Evolutionary conservation across 2,329 filamentous ascomycete genomes (phyloP).

Genomic region (Didymella exigua): DNA sequence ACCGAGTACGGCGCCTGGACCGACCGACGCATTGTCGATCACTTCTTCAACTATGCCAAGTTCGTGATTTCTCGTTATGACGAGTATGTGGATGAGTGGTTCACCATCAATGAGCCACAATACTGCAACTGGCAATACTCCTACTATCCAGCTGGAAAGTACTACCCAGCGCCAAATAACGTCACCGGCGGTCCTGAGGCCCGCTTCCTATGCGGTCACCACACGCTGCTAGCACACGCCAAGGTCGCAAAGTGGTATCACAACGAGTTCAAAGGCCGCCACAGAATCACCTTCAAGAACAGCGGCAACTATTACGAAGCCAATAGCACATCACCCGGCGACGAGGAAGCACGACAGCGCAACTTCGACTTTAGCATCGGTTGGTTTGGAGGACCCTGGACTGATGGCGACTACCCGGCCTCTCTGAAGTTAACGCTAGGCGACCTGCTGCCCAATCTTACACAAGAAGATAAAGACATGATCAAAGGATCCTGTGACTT

Average conservation of each 20-base stretch:
- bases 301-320: slow-evolving; percentile 51
- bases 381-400: slow-evolving; percentile 57
- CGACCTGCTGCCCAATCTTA: slow-evolving; percentile 47
- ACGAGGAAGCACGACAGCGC: slow-evolving; percentile 47
- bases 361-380: slow-evolving; percentile 52
- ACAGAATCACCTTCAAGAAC: slow-evolving; percentile 53
- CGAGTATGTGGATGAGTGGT: slow-evolving; percentile 49
- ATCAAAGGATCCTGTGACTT: slow-evolving; percentile 54
- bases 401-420: slow-evolving; percentile 52
- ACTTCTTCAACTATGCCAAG: slow-evolving; percentile 53
- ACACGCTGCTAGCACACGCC: slow-evolving; percentile 51
- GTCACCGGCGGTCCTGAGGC: slow-evolving; percentile 49
- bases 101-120: slow-evolving; percentile 52
- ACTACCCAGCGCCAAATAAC: slow-evolving; percentile 54
- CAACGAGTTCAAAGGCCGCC: slow-evolving; percentile 52
- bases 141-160: slow-evolving; percentile 51
- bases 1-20: slow-evolving; percentile 51
- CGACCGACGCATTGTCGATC: slow-evolving; percentile 48
- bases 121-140: slow-evolving; percentile 58
- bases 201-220: slow-evolving; percentile 54
- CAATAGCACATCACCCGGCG: slow-evolving; percentile 44
- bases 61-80: slow-evolving; percentile 52
- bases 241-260: slow-evolving; percentile 55
- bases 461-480: slow-evolving; percentile 47
- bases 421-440: slow-evolving; percentile 50